A percentile compares a stretch with the other conserved stretches of the same genome.
Conservation (phyloP, 306 rosid genomes). For the Lathyrus tuberosus region DNA sequence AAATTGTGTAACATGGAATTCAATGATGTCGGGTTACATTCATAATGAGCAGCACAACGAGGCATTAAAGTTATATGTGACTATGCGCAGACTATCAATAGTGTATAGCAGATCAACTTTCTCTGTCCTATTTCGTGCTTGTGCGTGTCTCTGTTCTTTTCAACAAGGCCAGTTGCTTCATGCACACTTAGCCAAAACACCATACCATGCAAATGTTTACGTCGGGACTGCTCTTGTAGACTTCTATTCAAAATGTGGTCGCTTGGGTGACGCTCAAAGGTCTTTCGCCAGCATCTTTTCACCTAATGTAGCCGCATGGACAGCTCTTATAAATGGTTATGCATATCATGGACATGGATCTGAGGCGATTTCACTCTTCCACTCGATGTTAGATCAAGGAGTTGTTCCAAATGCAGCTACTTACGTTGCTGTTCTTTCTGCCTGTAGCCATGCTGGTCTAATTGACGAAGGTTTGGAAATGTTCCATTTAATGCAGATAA, state of each 20-base stretch:
- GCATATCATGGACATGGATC: constrained; percentile 69
- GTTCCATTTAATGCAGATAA: constrained; percentile 57
- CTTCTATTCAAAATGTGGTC: constrained; percentile 84
- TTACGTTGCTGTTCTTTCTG: constrained; percentile 66
- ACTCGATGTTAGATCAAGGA: constrained; percentile 56
- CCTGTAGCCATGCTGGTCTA: constrained; percentile 70
- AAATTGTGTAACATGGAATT: constrained; percentile 75
- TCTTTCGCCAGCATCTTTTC: constrained; percentile 55
- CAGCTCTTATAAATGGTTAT: constrained; percentile 76
- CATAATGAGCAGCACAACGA: constrained; percentile 59
- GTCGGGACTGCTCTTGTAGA: constrained; percentile 84
- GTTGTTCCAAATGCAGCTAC: constrained; percentile 71
- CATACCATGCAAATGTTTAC: constrained; percentile 66
- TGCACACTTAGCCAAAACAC: constrained; percentile 62
- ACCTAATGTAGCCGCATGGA: constrained; percentile 88
- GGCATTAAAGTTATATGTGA: constrained; percentile 63
- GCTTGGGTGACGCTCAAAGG: constrained; percentile 63
- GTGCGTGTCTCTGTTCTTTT: constrained; percentile 73
- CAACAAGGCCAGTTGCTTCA: constrained; percentile 73
- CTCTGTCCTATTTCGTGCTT: constrained; percentile 74
- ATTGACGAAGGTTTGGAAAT: constrained; percentile 62
- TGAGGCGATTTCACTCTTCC: constrained; percentile 59
- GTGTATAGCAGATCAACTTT: constrained; percentile 78
- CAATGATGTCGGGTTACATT: constrained; percentile 80
- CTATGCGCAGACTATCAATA: constrained; percentile 62